Conservation (phyloP, 495 filamentous ascomycete species). For the Cercophora scortea region DNA sequence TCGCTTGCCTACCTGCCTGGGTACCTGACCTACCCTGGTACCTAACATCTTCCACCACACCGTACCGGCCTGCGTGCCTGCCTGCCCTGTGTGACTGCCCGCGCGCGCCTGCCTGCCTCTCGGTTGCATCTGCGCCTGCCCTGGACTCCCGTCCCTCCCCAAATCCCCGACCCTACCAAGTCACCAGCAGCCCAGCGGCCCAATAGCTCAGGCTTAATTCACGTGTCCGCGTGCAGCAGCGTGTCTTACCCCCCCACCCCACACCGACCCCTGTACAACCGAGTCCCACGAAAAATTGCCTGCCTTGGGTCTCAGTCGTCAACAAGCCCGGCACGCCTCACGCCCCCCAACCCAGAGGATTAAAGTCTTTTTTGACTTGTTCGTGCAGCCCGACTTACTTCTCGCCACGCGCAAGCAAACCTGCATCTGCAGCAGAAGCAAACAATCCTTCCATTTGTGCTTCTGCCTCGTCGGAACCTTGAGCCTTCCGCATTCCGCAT, state of each 20-base stretch:
- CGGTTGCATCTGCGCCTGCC: slow-evolving; percentile 1
- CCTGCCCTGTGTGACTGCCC: not conserved
- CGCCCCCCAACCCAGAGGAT: not conserved
- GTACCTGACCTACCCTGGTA: too few species aligned
- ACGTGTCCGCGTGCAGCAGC: slow-evolving; percentile 22
- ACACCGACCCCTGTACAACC: slow-evolving; percentile 19
- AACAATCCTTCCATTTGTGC: not conserved
- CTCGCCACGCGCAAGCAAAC: not conserved
- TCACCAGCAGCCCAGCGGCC: not conserved
- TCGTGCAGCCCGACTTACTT: not conserved
- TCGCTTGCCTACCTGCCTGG: too few species aligned
- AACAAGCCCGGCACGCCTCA: not conserved
- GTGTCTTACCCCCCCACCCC: slow-evolving; percentile 21
- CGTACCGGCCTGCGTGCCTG: not conserved
- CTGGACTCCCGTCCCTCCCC: slow-evolving; percentile 2
- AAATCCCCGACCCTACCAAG: slow-evolving; percentile 6
- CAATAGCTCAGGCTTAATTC: slow-evolving; percentile 5
- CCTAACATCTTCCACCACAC: not conserved
- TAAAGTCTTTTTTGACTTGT: not conserved
- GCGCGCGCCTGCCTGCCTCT: not conserved
- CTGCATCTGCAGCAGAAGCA: not conserved
- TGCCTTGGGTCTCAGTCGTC: slow-evolving; percentile 1
- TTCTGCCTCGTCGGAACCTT: too few species aligned
- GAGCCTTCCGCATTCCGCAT: too few species aligned
- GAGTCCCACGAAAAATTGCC: slow-evolving; percentile 4